A percentile compares a stretch with the other conserved stretches of the same genome.
Conservation (phyloP, 345 rosid genomes). For the Hibiscus mutabilis region DNA sequence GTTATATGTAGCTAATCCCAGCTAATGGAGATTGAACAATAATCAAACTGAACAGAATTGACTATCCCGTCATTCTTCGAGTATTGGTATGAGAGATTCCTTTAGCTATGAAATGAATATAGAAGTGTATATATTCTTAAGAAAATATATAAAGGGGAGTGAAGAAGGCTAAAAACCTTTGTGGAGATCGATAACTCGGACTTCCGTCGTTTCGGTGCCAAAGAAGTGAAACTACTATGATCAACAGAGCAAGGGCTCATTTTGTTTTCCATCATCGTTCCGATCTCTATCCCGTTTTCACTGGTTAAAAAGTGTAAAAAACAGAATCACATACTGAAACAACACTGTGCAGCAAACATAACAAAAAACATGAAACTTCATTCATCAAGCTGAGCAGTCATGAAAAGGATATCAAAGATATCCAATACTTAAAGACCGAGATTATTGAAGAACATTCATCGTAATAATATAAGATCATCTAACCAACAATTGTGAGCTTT, state of each 20-base stretch:
- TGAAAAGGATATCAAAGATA: slow-evolving; percentile 4
- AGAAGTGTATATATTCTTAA: background rate
- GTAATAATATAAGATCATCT: background rate
- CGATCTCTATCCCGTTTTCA: slow-evolving; percentile 28
- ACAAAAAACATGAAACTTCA: background rate
- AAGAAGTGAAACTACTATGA: slow-evolving; percentile 42
- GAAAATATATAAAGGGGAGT: background rate
- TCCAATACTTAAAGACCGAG: background rate
- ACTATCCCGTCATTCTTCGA: background rate
- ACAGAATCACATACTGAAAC: background rate
- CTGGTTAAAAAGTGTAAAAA: slow-evolving; percentile 19
- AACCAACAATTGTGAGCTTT: background rate
- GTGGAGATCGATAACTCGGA: slow-evolving; percentile 57
- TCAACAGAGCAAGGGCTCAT: slow-evolving; percentile 61
- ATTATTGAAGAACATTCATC: background rate
- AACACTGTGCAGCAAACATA: background rate
- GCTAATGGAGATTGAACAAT: background rate
- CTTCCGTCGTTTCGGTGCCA: slow-evolving; percentile 69
- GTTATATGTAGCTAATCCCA: background rate
- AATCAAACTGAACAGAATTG: background rate
- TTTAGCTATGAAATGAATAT: background rate
- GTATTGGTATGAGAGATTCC: background rate
- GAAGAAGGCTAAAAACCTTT: slow-evolving; percentile 46
- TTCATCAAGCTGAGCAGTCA: background rate
- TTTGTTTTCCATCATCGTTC: slow-evolving; percentile 80